Evolutionary conservation across 305 asterid genomes (phyloP).

Genomic region (Fraxinus platypoda): DNA sequence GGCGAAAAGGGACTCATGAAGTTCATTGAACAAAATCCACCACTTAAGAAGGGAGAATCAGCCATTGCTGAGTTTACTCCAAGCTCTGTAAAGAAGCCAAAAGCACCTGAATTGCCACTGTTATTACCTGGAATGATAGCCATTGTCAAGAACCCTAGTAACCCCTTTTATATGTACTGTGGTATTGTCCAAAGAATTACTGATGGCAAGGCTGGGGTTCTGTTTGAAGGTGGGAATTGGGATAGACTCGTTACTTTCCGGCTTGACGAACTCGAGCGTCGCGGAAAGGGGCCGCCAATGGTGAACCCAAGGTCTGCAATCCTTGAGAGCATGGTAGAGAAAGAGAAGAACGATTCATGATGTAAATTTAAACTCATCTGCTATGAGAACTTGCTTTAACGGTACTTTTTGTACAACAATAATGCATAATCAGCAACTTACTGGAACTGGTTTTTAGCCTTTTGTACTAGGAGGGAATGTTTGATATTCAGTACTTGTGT

Average conservation of each 20-base stretch:
- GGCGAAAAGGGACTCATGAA: slow-evolving; percentile 74
- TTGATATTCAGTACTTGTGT: background rate
- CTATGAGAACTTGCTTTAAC: background rate
- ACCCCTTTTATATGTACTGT: slow-evolving; percentile 75
- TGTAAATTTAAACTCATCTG: slow-evolving; percentile 9
- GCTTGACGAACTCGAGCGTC: slow-evolving; percentile 86
- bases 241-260: slow-evolving; percentile 67
- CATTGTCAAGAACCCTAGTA: slow-evolving; percentile 64
- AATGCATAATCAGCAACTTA: background rate
- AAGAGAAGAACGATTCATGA: slow-evolving; percentile 26
- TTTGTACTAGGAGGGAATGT: background rate
- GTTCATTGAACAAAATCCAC: slow-evolving; percentile 71
- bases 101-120: slow-evolving; percentile 71
- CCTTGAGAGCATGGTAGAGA: slow-evolving; percentile 44
- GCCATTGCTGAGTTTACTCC: slow-evolving; percentile 35
- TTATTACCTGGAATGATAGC: slow-evolving; percentile 90
- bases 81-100: slow-evolving; percentile 50
- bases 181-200: slow-evolving; percentile 88
- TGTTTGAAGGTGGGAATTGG: slow-evolving; percentile 97
- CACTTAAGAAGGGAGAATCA: slow-evolving; percentile 42
- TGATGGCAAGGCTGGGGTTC: slow-evolving; percentile 86
- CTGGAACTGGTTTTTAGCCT: background rate
- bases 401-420: background rate
- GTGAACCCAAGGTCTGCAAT: slow-evolving; percentile 69
- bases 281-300: slow-evolving; percentile 84